phyloP scores from a whole-genome alignment of 768 basidiomycete species.

The Brasilioporus rufonigricans region DNA sequence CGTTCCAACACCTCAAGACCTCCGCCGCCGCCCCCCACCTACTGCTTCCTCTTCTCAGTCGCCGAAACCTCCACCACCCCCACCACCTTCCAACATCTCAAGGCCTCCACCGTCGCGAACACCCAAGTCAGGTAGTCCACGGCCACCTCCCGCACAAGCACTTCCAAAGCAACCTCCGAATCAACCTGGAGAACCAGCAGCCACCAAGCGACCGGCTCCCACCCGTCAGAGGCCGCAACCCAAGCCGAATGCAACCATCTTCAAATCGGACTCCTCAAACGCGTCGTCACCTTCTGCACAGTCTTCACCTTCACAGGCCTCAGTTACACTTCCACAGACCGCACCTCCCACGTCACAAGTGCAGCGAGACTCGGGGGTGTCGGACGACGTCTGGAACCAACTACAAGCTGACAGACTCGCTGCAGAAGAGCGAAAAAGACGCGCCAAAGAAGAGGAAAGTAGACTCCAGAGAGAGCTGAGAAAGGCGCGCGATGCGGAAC shows the following conservation, averaged over 20 bases:
- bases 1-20: constrained; percentile 5
- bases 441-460: constrained; percentile 17
- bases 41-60: constrained; percentile 14
- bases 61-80: constrained; percentile 9
- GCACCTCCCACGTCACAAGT: neutral
- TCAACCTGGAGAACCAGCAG: neutral
- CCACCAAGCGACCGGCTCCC: neutral
- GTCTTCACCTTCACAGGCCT: neutral
- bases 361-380: constrained; percentile 49
- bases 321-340: neutral
- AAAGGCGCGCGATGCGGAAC: constrained; percentile 17
- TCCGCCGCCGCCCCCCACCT: constrained; percentile 24
- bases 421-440: constrained; percentile 17
- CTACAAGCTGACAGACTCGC: constrained; percentile 40
- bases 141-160: constrained; percentile 10
- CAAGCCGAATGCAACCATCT: neutral
- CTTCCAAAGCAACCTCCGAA: constrained; percentile 8
- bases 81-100: neutral
- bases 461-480: constrained; percentile 18
- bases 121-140: constrained; percentile 7
- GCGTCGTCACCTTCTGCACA: neutral
- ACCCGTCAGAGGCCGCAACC: constrained; percentile 1
- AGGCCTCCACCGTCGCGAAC: constrained; percentile 21
- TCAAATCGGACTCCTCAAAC: neutral
- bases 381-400: constrained; percentile 50